These are phyloP conservation scores for Pholiota conissans DNA, from an alignment of 768 basidiomycete genomes.

Conservation along the genomic window DNA sequence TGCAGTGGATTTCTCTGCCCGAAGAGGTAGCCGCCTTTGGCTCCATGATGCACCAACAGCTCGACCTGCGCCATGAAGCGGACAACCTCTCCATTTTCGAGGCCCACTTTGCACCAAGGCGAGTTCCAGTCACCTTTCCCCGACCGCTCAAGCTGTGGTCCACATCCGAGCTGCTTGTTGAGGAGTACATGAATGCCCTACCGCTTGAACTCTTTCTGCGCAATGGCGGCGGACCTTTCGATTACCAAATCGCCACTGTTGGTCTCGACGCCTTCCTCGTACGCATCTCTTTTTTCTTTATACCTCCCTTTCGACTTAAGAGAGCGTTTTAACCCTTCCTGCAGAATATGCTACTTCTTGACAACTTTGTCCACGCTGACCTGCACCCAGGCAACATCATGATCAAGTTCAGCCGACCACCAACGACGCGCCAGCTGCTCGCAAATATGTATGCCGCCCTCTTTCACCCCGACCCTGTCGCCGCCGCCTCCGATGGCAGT, in stretches of 20 bases:
- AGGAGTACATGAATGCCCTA: slow-evolving; percentile 91
- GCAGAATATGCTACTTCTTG: slow-evolving; percentile 92
- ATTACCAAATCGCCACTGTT: slow-evolving; percentile 85
- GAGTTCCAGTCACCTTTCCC: slow-evolving; percentile 86
- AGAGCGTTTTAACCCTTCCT: not conserved
- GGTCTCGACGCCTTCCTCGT: slow-evolving; percentile 90
- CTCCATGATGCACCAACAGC: slow-evolving; percentile 92
- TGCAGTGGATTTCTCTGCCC: slow-evolving; percentile 94
- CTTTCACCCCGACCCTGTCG: slow-evolving; percentile 31
- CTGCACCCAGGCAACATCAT: slow-evolving; percentile 95
- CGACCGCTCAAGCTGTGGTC: slow-evolving; percentile 81
- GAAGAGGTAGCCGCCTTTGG: slow-evolving; percentile 97
- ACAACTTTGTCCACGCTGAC: slow-evolving; percentile 96
- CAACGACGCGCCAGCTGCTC: slow-evolving; percentile 64
- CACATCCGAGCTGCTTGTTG: slow-evolving; percentile 81
- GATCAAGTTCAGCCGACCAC: slow-evolving; percentile 93
- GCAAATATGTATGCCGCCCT: slow-evolving; percentile 57
- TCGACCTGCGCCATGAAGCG: slow-evolving; percentile 89
- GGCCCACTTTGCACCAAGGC: slow-evolving; percentile 77
- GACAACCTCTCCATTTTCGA: slow-evolving; percentile 86
- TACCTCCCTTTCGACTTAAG: not conserved
- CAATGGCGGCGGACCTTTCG: slow-evolving; percentile 91
- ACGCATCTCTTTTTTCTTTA: not conserved
- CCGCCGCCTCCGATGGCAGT: not conserved
- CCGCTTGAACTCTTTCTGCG: slow-evolving; percentile 85